Evolutionary conservation across 768 basidiomycete genomes (phyloP), one percentile per base, ranked within the genome.

Genomic region (Baorangia bicolor): DNA sequence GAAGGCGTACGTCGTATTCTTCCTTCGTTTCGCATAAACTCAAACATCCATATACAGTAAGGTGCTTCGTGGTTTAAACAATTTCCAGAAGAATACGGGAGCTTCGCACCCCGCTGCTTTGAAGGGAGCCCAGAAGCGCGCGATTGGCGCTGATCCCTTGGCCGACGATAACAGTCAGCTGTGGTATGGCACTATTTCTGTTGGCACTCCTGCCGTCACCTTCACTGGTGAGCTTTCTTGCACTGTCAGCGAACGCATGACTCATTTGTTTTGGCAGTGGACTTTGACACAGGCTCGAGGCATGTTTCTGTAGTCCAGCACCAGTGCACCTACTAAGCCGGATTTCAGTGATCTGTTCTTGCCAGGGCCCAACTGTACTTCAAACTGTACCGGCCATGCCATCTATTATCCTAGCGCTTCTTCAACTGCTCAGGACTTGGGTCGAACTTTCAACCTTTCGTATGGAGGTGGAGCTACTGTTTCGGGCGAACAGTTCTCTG

Each of bases 201-300:
- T 60, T 8, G 64, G 58, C 8, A 58, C 23, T 3, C 10, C 46
- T 5, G 6, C 46, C 16, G 5, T 4, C 0, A 3, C 45, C 30
- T 60, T 53, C 49, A 63, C 53, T 9, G 55, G 61, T 63, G 20
- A 3, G 50, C 35, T 9, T 34, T 31, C 10, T 30, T 28, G 12
- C 2, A 7, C 6, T 28, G 2, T 0, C 10, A 14, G 25, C 12
- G 6, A 11, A 18, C 10, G 1, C 18, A 7, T 28, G 11, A 2
- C 21, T 33, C n/a, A 28, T 37, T 7, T 3, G 41, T 1, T 1
- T 1, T 39, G 23, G n/a, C 25, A 64, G 62, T 68, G 28, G 60
- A 63, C 30, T 72, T 69, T 25, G 69, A 73, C 42, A 68, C 69
- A 3, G 69, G 68, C 28, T 68, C 66, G 11, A 65, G 65, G 55